Percentiles rank a stretch among this genome's conserved stretches.
These are phyloP conservation scores for Camellia japonica DNA, from an alignment of 148 eudicot genomes.

Conservation along the genomic window DNA sequence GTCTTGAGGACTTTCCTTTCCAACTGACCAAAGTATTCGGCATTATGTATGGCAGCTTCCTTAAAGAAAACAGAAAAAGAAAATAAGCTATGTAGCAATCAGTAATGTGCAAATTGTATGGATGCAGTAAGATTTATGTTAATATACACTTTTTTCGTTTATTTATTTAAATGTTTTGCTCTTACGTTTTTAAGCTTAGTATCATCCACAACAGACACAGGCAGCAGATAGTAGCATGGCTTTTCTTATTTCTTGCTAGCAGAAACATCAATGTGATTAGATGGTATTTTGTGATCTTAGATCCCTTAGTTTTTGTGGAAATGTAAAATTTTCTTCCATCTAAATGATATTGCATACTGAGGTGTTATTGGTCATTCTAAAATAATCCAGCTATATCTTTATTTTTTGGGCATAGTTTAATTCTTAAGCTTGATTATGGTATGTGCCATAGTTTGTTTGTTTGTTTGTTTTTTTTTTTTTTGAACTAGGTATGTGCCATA, in stretches of 20 bases:
- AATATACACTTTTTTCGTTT: neutral
- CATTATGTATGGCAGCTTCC: neutral
- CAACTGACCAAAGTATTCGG: neutral
- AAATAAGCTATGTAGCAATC: neutral
- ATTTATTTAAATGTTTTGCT: neutral
- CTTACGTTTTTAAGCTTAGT: neutral
- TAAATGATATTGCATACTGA: neutral
- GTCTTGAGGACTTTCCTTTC: neutral
- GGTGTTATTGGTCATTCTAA: neutral
- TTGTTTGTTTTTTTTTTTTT: no score
- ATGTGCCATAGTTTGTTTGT: neutral
- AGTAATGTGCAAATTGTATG: neutral
- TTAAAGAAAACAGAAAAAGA: neutral
- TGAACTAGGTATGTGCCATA: neutral
- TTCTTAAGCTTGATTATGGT: neutral
- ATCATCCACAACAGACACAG: neutral
- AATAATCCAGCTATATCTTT: neutral
- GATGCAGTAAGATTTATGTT: neutral
- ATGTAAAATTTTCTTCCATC: neutral
- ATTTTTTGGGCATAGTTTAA: neutral
- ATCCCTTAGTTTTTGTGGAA: neutral
- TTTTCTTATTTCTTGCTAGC: constrained; percentile 3
- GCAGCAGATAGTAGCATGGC: neutral
- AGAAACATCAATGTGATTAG: constrained; percentile 1
- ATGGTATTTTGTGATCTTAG: neutral